These are phyloP conservation scores for Nothophytophthora sp. DNA, from an alignment of 352 stramenopile species.

Conservation along the genomic window DNA sequence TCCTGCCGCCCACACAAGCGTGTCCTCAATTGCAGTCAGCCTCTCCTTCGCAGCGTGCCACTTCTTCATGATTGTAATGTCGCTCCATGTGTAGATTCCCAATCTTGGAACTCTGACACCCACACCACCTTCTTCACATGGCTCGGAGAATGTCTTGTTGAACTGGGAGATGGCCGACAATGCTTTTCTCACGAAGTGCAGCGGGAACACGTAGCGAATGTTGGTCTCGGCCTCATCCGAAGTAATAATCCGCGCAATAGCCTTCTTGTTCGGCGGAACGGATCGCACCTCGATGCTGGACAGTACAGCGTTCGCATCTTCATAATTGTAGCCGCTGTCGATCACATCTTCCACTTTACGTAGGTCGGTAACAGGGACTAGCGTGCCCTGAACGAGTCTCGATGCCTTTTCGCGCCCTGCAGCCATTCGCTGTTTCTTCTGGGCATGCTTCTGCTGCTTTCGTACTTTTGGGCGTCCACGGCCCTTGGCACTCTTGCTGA, in stretches of 20 bases:
- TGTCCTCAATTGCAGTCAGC: background rate
- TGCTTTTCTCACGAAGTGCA: constrained; percentile 2
- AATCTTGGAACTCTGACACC: constrained; percentile 3
- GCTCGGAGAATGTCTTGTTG: background rate
- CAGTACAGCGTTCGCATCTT: background rate
- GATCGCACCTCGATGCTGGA: background rate
- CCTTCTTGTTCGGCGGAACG: constrained; percentile 3
- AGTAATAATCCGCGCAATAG: background rate
- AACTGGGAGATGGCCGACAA: background rate
- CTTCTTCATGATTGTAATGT: background rate
- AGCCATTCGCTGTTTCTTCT: constrained; percentile 1
- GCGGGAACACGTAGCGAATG: constrained; percentile 3
- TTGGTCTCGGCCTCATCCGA: background rate
- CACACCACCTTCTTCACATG: background rate
- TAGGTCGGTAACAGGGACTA: constrained; percentile 2
- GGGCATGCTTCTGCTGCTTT: background rate
- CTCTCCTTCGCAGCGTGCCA: too few relatives aligned
- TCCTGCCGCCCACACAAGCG: background rate
- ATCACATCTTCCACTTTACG: background rate
- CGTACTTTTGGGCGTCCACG: background rate
- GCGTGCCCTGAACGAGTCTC: constrained; percentile 3
- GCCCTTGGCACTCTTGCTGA: background rate
- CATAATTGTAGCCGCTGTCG: constrained; percentile 4
- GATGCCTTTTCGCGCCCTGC: background rate
- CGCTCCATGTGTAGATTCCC: background rate